Evolutionary conservation across 1,284 basidiomycete genomes (phyloP).

Genomic region (Malassezia restricta): DNA sequence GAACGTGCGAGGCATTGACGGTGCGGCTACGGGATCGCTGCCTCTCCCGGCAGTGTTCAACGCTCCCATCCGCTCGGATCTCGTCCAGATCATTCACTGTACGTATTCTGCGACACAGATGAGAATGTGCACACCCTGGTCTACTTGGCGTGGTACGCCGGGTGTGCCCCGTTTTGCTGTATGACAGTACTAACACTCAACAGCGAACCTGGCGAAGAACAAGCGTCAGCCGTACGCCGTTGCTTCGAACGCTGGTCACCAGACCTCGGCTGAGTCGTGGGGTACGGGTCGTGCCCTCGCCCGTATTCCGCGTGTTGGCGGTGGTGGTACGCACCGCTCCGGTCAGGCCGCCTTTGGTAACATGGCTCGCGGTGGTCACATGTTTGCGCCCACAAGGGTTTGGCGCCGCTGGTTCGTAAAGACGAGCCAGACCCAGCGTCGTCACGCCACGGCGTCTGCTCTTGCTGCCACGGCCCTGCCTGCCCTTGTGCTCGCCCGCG

Average conservation of each 20-base stretch:
- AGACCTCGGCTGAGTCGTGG: slow-evolving; percentile 98
- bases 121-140: background rate
- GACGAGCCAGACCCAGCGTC: slow-evolving; percentile 98
- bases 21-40: slow-evolving; percentile 69
- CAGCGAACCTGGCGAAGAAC: slow-evolving; percentile 98
- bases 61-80: slow-evolving; percentile 95
- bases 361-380: slow-evolving; percentile 67
- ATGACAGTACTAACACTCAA: slow-evolving; percentile 13
- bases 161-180: background rate
- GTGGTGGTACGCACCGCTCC: slow-evolving; percentile 95
- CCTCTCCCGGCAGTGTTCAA: slow-evolving; percentile 93
- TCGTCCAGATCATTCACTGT: slow-evolving; percentile 98
- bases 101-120: slow-evolving; percentile 47
- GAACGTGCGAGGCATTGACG: slow-evolving; percentile 45
- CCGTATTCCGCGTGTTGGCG: slow-evolving; percentile 99
- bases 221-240: slow-evolving; percentile 94
- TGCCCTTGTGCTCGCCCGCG: slow-evolving; percentile 94
- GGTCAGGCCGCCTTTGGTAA: slow-evolving; percentile 89
- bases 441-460: slow-evolving; percentile 93
- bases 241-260: slow-evolving; percentile 93
- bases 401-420: slow-evolving; percentile 99
- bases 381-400: slow-evolving; percentile 99
- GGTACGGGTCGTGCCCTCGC: slow-evolving; percentile 99
- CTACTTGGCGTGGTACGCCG: background rate
- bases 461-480: slow-evolving; percentile 95